phyloP scores from a whole-genome alignment of 305 asterid genomes.

The Plantago rigida region DNA sequence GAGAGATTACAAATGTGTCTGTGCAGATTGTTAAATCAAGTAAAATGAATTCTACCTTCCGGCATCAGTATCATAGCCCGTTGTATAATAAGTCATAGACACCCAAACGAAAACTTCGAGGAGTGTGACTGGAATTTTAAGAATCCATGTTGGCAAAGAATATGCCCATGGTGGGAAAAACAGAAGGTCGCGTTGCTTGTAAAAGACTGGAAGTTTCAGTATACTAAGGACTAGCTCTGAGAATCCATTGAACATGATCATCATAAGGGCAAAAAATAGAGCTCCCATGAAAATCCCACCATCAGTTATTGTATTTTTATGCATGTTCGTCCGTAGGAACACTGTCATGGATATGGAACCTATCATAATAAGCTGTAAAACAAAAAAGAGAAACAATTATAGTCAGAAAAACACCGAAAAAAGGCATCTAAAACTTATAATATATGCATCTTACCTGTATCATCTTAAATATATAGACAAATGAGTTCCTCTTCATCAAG shows the following conservation, averaged over 20 bases:
- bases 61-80: conserved; percentile 57
- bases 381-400: conserved; percentile 9
- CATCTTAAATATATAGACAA: conserved; percentile 76
- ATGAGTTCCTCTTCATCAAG: conserved; percentile 88
- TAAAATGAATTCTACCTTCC: conserved; percentile 39
- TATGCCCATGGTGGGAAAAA: conserved; percentile 82
- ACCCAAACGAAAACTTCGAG: conserved; percentile 55
- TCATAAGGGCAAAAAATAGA: conserved; percentile 50
- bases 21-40: not conserved
- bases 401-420: not conserved
- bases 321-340: conserved; percentile 56
- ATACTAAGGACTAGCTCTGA: conserved; percentile 72
- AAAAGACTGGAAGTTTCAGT: conserved; percentile 65
- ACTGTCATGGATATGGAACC: conserved; percentile 56
- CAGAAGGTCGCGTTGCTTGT: conserved; percentile 75
- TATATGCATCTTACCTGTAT: conserved; percentile 49
- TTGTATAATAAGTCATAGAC: conserved; percentile 50
- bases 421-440: conserved; percentile 1
- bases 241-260: conserved; percentile 74
- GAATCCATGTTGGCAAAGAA: conserved; percentile 73
- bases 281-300: conserved; percentile 79
- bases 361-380: conserved; percentile 51
- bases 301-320: conserved; percentile 39
- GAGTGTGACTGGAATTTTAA: conserved; percentile 61
- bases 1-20: conserved; percentile 2